phyloP scores from a whole-genome alignment of 176 grass and related monocot species.

The Avena insularis region DNA sequence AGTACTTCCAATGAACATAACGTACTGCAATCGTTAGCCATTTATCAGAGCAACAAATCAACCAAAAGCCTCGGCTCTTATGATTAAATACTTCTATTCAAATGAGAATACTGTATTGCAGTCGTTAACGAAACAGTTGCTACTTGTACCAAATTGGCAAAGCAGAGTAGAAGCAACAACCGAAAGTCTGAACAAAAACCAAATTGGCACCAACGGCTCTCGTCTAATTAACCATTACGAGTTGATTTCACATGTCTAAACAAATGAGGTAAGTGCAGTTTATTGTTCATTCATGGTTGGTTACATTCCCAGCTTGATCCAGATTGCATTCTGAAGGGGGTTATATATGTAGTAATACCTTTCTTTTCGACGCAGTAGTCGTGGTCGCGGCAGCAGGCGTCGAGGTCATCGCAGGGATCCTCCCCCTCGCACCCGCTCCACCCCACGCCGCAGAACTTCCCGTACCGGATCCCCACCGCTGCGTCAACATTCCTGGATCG shows the following conservation, averaged over 20 bases:
- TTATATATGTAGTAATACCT: slow-evolving; percentile 43
- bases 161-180: background rate
- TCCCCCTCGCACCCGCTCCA: slow-evolving; percentile 90
- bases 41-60: slow-evolving; percentile 4
- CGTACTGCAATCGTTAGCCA: background rate
- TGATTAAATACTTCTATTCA: background rate
- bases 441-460: slow-evolving; percentile 87
- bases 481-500: background rate
- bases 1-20: background rate
- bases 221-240: background rate
- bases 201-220: background rate
- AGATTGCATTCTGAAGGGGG: background rate
- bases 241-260: background rate
- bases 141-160: background rate
- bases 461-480: slow-evolving; percentile 85
- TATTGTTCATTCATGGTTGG: slow-evolving; percentile 1
- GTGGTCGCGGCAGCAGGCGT: slow-evolving; percentile 87
- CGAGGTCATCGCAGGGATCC: slow-evolving; percentile 94
- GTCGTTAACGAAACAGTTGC: background rate
- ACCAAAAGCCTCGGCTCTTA: background rate
- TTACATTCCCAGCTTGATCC: background rate
- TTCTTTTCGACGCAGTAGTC: slow-evolving; percentile 90
- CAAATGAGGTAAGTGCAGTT: background rate
- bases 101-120: background rate
- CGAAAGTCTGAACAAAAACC: background rate